Percentiles rank a stretch among this genome's conserved stretches.
Conservation (phyloP, 176 grass and related monocot genomes). For the Oryza brachyantha region DNA sequence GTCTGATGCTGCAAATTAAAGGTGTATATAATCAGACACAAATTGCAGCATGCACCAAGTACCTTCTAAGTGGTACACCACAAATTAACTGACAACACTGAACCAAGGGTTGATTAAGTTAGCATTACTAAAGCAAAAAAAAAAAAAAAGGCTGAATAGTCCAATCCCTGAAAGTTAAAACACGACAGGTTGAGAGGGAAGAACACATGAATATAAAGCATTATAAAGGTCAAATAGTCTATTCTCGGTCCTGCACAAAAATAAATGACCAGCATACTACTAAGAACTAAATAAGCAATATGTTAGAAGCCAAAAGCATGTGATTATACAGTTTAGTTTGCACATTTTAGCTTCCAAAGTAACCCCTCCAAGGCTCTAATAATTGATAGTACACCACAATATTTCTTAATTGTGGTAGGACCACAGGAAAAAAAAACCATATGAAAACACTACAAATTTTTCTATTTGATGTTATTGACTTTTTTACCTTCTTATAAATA, state of each 20-base stretch:
- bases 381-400: neutral
- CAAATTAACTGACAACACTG: neutral
- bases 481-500: neutral
- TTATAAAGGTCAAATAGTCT: neutral
- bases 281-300: conserved; percentile 5
- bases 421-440: neutral
- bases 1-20: conserved; percentile 53
- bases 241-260: neutral
- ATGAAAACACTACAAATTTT: too few relatives aligned
- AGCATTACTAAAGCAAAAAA: neutral
- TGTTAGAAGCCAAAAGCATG: neutral
- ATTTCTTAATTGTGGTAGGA: neutral
- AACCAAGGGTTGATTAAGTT: neutral
- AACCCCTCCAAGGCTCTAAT: neutral
- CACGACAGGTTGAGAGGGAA: neutral
- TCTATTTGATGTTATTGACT: neutral
- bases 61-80: neutral
- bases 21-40: neutral
- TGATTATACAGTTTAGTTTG: neutral
- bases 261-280: neutral
- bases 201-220: neutral
- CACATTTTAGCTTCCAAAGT: neutral
- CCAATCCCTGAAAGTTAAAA: neutral
- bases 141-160: neutral
- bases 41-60: neutral